phyloP scores from a whole-genome alignment of 2,329 filamentous ascomycete species.

The Fusarium albidum region DNA sequence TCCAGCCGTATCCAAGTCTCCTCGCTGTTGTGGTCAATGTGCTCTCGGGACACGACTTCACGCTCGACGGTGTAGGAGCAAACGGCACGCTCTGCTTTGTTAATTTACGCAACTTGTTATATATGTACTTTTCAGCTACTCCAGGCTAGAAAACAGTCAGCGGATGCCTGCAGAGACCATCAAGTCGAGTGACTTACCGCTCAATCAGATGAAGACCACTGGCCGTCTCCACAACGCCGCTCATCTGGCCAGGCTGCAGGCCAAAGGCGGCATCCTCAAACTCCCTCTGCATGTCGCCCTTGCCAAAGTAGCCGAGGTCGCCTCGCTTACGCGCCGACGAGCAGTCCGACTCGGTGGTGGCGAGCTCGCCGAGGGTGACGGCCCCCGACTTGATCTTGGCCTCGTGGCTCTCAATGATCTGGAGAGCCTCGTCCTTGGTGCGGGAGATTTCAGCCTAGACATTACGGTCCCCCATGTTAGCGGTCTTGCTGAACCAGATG shows the following conservation, averaged over 20 bases:
- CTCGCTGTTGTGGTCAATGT: background rate
- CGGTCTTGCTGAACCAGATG: background rate
- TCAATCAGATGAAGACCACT: constrained; percentile 97
- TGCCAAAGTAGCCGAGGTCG: constrained; percentile 93
- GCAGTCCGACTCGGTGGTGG: constrained; percentile 90
- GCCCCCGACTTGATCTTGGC: constrained; percentile 76
- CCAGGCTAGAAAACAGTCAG: constrained; percentile 22
- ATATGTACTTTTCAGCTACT: constrained; percentile 28
- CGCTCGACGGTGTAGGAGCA: background rate
- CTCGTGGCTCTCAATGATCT: constrained; percentile 80
- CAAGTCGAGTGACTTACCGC: constrained; percentile 64
- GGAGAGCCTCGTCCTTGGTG: constrained; percentile 83
- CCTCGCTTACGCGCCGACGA: constrained; percentile 94
- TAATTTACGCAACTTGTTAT: constrained; percentile 24
- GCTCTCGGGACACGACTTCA: constrained; percentile 10
- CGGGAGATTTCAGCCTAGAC: constrained; percentile 79
- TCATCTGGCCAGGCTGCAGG: constrained; percentile 87
- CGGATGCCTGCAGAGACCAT: background rate
- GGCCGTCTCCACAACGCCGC: constrained; percentile 86
- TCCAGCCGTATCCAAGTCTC: constrained; percentile 1
- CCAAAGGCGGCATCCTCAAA: constrained; percentile 96
- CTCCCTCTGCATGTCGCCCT: constrained; percentile 97
- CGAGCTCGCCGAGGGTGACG: constrained; percentile 80
- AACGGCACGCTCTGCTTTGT: constrained; percentile 27
- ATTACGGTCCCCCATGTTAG: constrained; percentile 6